These are phyloP conservation scores for Myxozyma udenii DNA, from an alignment of 805 yeast species.

Conservation along the genomic window DNA sequence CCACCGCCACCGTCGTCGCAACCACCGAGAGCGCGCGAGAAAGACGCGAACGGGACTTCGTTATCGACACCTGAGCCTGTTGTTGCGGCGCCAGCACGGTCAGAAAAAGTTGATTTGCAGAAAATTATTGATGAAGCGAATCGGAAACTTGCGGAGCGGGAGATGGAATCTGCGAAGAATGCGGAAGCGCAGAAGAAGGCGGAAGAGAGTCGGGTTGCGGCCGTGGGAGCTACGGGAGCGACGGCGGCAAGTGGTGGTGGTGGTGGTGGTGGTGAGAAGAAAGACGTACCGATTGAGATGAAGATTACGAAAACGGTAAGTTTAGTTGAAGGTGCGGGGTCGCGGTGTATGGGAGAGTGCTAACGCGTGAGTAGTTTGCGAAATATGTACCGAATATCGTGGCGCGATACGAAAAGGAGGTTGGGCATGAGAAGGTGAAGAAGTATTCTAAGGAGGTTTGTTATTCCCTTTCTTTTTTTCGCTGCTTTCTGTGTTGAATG, in stretches of 20 bases:
- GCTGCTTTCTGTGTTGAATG: no score
- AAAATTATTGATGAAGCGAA: slow-evolving; percentile 44
- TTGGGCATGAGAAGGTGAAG: slow-evolving; percentile 73
- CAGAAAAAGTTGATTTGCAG: slow-evolving; percentile 35
- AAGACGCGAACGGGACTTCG: slow-evolving; percentile 4
- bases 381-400: slow-evolving; percentile 73
- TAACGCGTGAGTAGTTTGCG: slow-evolving; percentile 53
- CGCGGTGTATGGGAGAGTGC: neutral
- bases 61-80: slow-evolving; percentile 10
- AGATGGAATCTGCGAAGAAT: slow-evolving; percentile 38
- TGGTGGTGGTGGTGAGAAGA: neutral
- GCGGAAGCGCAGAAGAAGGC: slow-evolving; percentile 10
- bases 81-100: slow-evolving; percentile 26
- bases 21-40: slow-evolving; percentile 27
- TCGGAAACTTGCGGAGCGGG: slow-evolving; percentile 35
- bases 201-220: neutral
- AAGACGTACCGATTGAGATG: slow-evolving; percentile 3
- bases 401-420: slow-evolving; percentile 53
- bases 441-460: slow-evolving; percentile 64
- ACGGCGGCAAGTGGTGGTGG: neutral
- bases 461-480: neutral
- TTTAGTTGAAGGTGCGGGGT: neutral
- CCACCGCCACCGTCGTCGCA: slow-evolving; percentile 38
- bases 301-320: slow-evolving; percentile 20
- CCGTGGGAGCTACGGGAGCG: neutral